Base-by-base conservation (phyloP, 352 stramenopile genomes). In the Peronospora farinosa region DNA sequence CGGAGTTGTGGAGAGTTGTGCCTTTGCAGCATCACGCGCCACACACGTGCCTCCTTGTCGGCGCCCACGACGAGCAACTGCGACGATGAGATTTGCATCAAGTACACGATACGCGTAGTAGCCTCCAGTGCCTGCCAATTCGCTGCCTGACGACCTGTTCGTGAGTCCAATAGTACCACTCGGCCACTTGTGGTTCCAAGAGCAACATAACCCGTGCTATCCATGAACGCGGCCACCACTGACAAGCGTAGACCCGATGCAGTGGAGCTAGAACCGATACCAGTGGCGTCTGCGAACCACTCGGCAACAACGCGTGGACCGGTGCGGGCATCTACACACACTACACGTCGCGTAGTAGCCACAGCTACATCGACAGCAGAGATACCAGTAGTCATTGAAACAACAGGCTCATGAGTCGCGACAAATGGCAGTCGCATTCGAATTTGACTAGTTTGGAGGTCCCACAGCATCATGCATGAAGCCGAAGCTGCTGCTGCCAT, bases 41-140 rank as follows among this genome's bases (percentile, higher is more conserved):
- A 90, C 48, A 90, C 72, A 2, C 74, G 68, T 9, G 76, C 79
- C 45, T 90, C 79, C 16, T 77, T 74, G 23, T 90, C 78, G 1
- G 60, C 63, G 0, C 78, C 74, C 2, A 88, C 70, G 1, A 86
- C 73, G 13, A 90, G 50, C 21, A 90, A 40, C 27, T 74, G 72
- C 10, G 70, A 76, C 6, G 60, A 60, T 2, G 79, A 72, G 33
- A 86, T 74, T 51, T 88, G 76, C 0, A 65, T 44, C 37, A 90
- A 46, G 51, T 72, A 73, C 11, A 80, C 51, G 7, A 90, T 51
- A 13, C 65, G 62, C 12, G 62, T 44, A 21, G 53, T 54, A 19
- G 45, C 37, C 1, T 84, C 71, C 7, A 90, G 50, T 1, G 78
- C 78, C 37, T 85, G 74, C 78, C 78, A 90, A 10, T 68, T 50